Conservation (phyloP, 768 basidiomycete species). For the Coprinellus micaceus region DNA sequence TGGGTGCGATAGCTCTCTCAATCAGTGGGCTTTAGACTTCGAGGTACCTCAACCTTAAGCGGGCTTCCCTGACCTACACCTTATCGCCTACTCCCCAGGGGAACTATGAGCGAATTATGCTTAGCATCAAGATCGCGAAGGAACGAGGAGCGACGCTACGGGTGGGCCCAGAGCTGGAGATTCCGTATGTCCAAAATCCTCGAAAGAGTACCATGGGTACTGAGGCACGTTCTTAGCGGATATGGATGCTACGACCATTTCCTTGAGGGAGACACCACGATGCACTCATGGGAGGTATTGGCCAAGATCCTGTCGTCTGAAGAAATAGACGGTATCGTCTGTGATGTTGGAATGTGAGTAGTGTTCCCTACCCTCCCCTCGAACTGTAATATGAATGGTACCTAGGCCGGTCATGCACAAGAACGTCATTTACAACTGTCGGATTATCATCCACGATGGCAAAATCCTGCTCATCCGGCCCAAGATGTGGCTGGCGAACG, state of each 20-base stretch:
- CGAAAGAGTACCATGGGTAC: too few species aligned
- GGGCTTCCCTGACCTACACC: background rate
- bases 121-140: constrained; percentile 87
- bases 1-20: constrained; percentile 63
- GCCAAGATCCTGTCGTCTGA: constrained; percentile 84
- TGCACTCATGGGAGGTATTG: constrained; percentile 97
- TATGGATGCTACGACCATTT: constrained; percentile 99
- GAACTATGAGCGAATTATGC: constrained; percentile 86
- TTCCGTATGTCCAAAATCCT: constrained; percentile 76
- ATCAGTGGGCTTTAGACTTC: constrained; percentile 97
- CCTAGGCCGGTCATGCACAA: constrained; percentile 94
- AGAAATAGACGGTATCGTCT: constrained; percentile 80
- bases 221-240: too few species aligned
- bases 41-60: constrained; percentile 45
- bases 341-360: constrained; percentile 92
- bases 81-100: constrained; percentile 50
- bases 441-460: constrained; percentile 81
- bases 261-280: constrained; percentile 92
- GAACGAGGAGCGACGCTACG: constrained; percentile 82
- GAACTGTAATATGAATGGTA: background rate
- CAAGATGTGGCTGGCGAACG: constrained; percentile 99
- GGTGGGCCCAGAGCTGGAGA: constrained; percentile 96
- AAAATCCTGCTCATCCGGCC: constrained; percentile 93
- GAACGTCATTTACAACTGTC: constrained; percentile 97
- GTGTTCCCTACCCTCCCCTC: background rate